Percentiles rank a stretch among this genome's conserved stretches.
Evolutionary conservation across 495 filamentous ascomycete genomes (phyloP).

Genomic region (Daldinia decipiens): DNA sequence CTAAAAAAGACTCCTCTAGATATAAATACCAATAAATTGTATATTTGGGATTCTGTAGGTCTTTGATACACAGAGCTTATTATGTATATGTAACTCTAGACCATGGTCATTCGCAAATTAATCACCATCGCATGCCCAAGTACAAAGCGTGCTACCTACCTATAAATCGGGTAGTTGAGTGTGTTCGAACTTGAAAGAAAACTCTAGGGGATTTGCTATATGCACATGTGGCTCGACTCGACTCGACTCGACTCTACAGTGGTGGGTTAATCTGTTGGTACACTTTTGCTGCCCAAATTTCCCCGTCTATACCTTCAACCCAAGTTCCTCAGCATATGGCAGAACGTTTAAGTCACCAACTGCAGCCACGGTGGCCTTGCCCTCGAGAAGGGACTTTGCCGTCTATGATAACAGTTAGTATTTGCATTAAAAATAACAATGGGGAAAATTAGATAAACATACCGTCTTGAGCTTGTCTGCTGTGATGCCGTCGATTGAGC

Average conservation of each 20-base stretch:
- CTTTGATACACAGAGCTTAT: not conserved
- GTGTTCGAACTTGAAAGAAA: slow-evolving; percentile 33
- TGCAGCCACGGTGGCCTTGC: slow-evolving; percentile 86
- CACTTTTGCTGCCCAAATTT: slow-evolving; percentile 51
- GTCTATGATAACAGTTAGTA: slow-evolving; percentile 61
- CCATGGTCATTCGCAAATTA: not conserved
- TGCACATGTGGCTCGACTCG: slow-evolving; percentile 58
- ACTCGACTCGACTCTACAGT: slow-evolving; percentile 46
- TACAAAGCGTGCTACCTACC: not conserved
- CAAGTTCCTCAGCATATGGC: slow-evolving; percentile 92
- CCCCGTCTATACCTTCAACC: slow-evolving; percentile 84
- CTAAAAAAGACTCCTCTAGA: not conserved
- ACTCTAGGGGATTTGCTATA: slow-evolving; percentile 60
- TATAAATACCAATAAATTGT: not conserved
- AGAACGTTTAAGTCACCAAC: slow-evolving; percentile 90
- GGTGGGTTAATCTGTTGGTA: slow-evolving; percentile 61
- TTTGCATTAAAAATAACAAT: not conserved
- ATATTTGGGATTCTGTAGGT: not conserved
- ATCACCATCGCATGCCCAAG: not conserved
- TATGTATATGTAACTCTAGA: not conserved
- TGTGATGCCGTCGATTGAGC: slow-evolving; percentile 81
- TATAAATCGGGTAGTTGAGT: not conserved
- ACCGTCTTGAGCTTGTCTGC: slow-evolving; percentile 88
- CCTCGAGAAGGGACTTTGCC: slow-evolving; percentile 83
- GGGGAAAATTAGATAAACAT: slow-evolving; percentile 58